Evolutionary conservation across 2,329 filamentous ascomycete genomes (phyloP), one percentile per base, ranked within the genome.

Genomic region (Claviceps sp.): DNA sequence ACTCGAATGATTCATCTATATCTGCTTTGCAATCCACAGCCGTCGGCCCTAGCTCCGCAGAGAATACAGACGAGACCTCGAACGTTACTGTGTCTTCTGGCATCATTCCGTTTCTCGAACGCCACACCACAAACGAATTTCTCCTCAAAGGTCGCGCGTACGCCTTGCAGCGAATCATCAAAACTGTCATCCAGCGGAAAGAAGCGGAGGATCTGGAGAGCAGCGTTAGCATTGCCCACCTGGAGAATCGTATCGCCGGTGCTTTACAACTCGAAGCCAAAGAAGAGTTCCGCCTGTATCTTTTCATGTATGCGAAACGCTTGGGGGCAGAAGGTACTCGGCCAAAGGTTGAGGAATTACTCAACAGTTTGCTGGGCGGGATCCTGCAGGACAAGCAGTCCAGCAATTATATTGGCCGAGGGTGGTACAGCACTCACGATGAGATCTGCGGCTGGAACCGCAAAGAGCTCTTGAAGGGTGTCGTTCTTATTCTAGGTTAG

Each of bases 291-390:
- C 82, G 89, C 53, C 75, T 95, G 1, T 97, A 97, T 62, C 72
- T 98, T n/a, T 85, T 89, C 62, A 97, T 97, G 89, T 98, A 98
- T 62, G 91, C 90, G 3, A 97, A 96, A 71, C 83, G 93, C 0
- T 79, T 98, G 5, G 93, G 93, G 1, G 89, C 89, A 0, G 94
- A 98, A 66, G 89, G 89, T 0, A 72, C 91, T 49, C 82, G 85
- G 59, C 77, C 81, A 52, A 98, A 98, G 70, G 89, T 96, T 2
- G 91, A 97, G 65, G 94, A 98, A 70, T 73, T 98, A 9, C 72
- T 97, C 30, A 85, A 88, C 59, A 85, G 81, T 46, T 72, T 98
- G 43, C 74, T 95, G 48, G 89, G 90, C 7, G 85, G 87, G 49
- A 79, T 76, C 59, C 75, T 76, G 63, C 76, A 76, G 55, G 82